Percentiles rank a stretch among this genome's conserved stretches.
phyloP scores from a whole-genome alignment of 2,329 filamentous ascomycete species.

The Talaromyces sp. region DNA sequence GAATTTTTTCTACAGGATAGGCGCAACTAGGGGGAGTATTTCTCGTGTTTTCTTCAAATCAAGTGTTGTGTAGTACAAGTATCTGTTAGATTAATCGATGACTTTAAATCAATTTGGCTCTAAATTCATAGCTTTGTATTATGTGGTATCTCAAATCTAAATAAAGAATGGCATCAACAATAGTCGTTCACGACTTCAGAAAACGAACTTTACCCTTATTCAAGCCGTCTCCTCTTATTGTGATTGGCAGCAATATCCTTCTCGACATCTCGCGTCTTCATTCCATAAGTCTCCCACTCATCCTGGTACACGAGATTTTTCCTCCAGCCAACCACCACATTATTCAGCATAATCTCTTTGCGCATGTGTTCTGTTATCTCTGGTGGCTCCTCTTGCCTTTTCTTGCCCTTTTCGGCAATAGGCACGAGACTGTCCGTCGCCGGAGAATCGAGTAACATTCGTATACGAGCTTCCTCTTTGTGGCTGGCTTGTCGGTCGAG shows the following conservation, averaged over 20 bases:
- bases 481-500: constrained; percentile 46
- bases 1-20: constrained; percentile 9
- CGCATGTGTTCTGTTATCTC: constrained; percentile 27
- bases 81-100: constrained; percentile 5
- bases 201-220: neutral
- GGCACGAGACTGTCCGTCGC: neutral
- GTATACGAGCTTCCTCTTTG: constrained; percentile 43
- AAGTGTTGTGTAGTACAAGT: constrained; percentile 12
- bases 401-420: constrained; percentile 13
- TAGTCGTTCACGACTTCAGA: too few species aligned
- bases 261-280: constrained; percentile 27
- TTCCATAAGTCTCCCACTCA: constrained; percentile 50
- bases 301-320: constrained; percentile 44
- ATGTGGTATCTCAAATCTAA: neutral
- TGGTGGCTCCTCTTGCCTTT: constrained; percentile 21
- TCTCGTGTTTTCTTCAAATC: neutral
- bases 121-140: neutral
- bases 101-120: neutral
- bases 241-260: constrained; percentile 30
- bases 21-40: constrained; percentile 15
- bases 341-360: constrained; percentile 32
- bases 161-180: too few species aligned
- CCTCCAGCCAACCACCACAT: constrained; percentile 45
- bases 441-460: constrained; percentile 28
- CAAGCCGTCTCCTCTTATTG: constrained; percentile 30